Conservation (phyloP, 495 filamentous ascomycete species). For the Cenococcum geophilum region DNA sequence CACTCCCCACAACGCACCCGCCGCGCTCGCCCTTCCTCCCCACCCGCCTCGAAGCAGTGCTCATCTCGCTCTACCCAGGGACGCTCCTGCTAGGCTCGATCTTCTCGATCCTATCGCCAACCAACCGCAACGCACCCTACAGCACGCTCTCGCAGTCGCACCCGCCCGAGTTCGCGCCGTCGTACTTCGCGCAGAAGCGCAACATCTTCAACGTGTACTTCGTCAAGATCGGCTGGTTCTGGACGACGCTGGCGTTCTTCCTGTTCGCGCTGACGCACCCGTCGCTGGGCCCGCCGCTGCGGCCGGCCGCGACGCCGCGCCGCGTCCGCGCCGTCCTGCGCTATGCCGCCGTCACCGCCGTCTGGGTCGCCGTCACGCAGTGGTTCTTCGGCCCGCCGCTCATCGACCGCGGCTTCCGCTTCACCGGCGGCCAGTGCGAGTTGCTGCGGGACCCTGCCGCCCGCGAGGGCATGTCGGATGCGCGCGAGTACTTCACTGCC, state of each 20-base stretch:
- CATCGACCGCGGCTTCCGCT: conserved; percentile 75
- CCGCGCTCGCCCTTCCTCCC: conserved; percentile 49
- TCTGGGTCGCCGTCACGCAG: conserved; percentile 80
- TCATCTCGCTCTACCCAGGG: conserved; percentile 63
- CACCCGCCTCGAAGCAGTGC: conserved; percentile 54
- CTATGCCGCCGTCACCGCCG: conserved; percentile 74
- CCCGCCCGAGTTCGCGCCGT: conserved; percentile 54
- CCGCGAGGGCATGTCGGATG: conserved; percentile 42
- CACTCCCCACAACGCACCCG: conserved; percentile 19
- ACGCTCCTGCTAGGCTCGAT: conserved; percentile 74
- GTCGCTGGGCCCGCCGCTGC: conserved; percentile 36
- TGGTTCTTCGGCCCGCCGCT: conserved; percentile 92
- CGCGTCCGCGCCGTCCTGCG: conserved; percentile 51
- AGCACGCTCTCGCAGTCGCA: conserved; percentile 51
- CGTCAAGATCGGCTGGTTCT: conserved; percentile 92
- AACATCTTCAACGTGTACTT: conserved; percentile 89
- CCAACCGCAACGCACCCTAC: conserved; percentile 55
- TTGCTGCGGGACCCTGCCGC: conserved; percentile 30
- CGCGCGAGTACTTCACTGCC: conserved; percentile 55
- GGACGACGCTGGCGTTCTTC: conserved; percentile 68
- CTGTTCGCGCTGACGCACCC: conserved; percentile 58
- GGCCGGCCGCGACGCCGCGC: conserved; percentile 32
- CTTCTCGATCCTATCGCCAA: conserved; percentile 70
- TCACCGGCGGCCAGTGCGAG: conserved; percentile 74
- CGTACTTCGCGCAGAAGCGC: conserved; percentile 86